These are phyloP conservation scores for Juncus inflexus DNA, from an alignment of 176 grass and related monocot genomes.

Conservation along the genomic window DNA sequence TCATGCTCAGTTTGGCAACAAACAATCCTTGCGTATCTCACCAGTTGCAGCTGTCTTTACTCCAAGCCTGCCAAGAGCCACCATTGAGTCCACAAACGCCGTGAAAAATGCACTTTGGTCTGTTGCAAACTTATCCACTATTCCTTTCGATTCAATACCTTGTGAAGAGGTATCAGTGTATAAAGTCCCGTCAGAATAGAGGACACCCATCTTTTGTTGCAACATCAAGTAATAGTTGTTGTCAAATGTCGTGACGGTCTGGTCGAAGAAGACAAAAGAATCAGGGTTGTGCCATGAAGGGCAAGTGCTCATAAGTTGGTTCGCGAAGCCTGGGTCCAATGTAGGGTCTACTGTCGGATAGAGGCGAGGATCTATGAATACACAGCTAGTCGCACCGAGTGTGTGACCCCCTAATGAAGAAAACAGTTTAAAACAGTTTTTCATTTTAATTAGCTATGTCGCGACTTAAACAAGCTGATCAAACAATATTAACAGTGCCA, in stretches of 20 bases:
- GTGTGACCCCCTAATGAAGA: conserved; percentile 41
- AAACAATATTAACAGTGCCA: too few relatives aligned
- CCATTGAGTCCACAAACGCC: conserved; percentile 55
- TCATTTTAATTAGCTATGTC: too few relatives aligned
- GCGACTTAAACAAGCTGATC: neutral
- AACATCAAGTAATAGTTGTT: conserved; percentile 57
- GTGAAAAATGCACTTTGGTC: conserved; percentile 55
- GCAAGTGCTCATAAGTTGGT: conserved; percentile 40
- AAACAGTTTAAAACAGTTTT: neutral
- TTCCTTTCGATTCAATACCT: neutral
- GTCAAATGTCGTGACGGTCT: conserved; percentile 45
- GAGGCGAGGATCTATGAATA: conserved; percentile 36
- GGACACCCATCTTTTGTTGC: conserved; percentile 37
- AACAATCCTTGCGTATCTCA: conserved; percentile 60
- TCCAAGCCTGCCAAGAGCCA: conserved; percentile 46
- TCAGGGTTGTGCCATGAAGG: conserved; percentile 25
- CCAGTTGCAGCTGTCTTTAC: conserved; percentile 44
- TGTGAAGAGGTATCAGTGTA: conserved; percentile 32
- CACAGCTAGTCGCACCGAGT: conserved; percentile 54
- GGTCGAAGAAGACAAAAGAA: conserved; percentile 50
- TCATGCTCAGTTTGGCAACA: neutral
- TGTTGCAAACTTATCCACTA: conserved; percentile 32
- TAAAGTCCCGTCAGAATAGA: conserved; percentile 52
- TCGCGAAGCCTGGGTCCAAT: conserved; percentile 21
- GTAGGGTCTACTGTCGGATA: conserved; percentile 34